Percentiles rank a stretch among this genome's conserved stretches.
Evolutionary conservation across 2,329 filamentous ascomycete genomes (phyloP).

Genomic region (Hirsutella thompsonii): DNA sequence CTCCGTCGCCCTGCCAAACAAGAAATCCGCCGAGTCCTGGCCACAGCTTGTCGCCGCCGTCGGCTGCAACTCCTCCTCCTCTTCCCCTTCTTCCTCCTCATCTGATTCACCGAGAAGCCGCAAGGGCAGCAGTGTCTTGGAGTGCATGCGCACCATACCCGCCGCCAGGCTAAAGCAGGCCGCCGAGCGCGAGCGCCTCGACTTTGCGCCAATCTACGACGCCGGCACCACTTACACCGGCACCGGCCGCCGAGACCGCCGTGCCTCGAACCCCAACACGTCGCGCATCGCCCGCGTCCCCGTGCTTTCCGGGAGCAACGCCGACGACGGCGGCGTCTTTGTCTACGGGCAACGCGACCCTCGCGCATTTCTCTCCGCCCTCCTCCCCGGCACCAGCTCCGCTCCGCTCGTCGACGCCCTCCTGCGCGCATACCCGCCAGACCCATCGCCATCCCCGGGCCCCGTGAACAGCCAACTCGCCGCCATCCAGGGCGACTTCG

Average conservation of each 20-base stretch:
- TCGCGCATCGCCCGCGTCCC: constrained; percentile 11
- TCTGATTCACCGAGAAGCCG: no score
- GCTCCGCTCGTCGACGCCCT: neutral
- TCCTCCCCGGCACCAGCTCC: neutral
- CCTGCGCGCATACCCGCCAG: constrained; percentile 7
- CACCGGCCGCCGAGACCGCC: constrained; percentile 5
- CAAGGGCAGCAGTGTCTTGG: constrained; percentile 1
- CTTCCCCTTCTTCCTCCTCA: no score
- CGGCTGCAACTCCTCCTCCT: constrained; percentile 5
- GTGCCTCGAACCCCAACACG: constrained; percentile 2
- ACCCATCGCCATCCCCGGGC: constrained; percentile 5
- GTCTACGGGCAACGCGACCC: constrained; percentile 1
- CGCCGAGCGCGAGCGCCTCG: constrained; percentile 7
- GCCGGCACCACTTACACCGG: constrained; percentile 8
- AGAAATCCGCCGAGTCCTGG: constrained; percentile 7
- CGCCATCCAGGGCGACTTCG: constrained; percentile 9
- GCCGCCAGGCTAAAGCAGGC: constrained; percentile 6
- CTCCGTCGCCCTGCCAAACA: constrained; percentile 1
- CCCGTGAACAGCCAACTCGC: constrained; percentile 9
- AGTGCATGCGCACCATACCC: constrained; percentile 12
- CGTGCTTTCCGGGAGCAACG: constrained; percentile 10
- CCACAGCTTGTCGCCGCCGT: constrained; percentile 2
- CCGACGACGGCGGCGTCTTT: constrained; percentile 9
- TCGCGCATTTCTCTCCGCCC: neutral
- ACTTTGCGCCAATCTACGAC: constrained; percentile 11